phyloP scores from a whole-genome alignment of 352 stramenopile species.

The Globisporangium perplexum region DNA sequence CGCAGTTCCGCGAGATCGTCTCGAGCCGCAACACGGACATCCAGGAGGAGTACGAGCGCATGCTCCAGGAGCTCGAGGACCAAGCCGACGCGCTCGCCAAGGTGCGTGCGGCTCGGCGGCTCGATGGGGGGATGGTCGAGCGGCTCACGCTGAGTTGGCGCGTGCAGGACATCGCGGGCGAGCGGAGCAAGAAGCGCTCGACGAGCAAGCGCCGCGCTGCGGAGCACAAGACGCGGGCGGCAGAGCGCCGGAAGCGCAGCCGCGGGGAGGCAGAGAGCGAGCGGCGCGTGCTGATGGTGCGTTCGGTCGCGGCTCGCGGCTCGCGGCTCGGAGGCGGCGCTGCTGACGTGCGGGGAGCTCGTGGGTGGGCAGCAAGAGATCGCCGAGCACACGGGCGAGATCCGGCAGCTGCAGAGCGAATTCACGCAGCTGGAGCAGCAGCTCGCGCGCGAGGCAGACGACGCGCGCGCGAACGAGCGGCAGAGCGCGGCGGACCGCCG shows the following conservation, averaged over 20 bases:
- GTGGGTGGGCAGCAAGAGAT: conserved; percentile 29
- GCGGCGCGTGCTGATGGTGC: conserved; percentile 8
- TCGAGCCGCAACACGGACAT: conserved; percentile 69
- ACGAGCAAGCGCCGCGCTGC: conserved; percentile 10
- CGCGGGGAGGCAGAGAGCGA: conserved; percentile 5
- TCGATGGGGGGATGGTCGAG: background rate
- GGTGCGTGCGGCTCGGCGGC: background rate
- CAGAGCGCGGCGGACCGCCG: conserved; percentile 29
- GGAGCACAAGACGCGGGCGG: conserved; percentile 9
- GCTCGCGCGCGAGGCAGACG: conserved; percentile 26
- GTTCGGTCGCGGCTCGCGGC: no score
- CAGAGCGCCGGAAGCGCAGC: conserved; percentile 15
- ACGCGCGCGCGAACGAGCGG: conserved; percentile 11
- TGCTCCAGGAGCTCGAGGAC: conserved; percentile 70
- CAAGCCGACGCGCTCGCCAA: conserved; percentile 36
- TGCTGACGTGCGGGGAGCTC: background rate
- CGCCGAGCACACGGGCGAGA: conserved; percentile 36
- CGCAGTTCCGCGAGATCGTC: conserved; percentile 57
- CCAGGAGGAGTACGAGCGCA: conserved; percentile 68
- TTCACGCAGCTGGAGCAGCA: conserved; percentile 32
- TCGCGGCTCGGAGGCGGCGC: no score
- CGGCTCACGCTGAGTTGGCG: background rate
- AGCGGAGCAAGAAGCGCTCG: conserved; percentile 9
- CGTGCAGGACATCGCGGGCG: conserved; percentile 40
- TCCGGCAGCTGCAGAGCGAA: conserved; percentile 45